These are phyloP conservation scores for Rhizophagus clarus DNA, from an alignment of 192 early-diverging fungal species.

Conservation along the genomic window DNA sequence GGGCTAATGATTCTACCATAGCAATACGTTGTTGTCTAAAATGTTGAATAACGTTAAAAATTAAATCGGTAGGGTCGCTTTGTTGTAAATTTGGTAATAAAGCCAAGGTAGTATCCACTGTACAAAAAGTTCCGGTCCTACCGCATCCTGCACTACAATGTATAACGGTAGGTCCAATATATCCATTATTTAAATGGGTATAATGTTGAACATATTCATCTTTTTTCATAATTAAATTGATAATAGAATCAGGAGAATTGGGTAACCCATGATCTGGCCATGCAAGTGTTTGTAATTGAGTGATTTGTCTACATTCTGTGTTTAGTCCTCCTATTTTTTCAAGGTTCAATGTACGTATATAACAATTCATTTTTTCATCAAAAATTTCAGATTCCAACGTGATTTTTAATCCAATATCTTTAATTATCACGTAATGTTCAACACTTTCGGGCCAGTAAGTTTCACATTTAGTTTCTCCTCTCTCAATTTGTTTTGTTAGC, in stretches of 20 bases:
- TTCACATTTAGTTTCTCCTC: constrained; percentile 72
- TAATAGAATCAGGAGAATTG: constrained; percentile 41
- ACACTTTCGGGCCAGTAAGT: constrained; percentile 77
- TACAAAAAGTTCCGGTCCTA: constrained; percentile 80
- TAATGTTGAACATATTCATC: constrained; percentile 14
- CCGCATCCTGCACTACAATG: constrained; percentile 88
- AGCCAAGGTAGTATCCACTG: constrained; percentile 52
- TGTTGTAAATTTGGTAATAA: constrained; percentile 14
- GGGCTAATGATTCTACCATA: constrained; percentile 73
- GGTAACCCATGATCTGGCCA: constrained; percentile 85
- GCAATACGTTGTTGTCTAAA: constrained; percentile 72
- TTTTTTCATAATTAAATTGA: constrained; percentile 23
- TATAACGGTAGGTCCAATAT: constrained; percentile 63
- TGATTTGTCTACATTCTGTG: constrained; percentile 42
- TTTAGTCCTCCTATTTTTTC: constrained; percentile 24
- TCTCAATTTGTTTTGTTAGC: constrained; percentile 81
- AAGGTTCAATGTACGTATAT: constrained; percentile 45
- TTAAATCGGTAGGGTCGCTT: constrained; percentile 50
- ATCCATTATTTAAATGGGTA: neutral
- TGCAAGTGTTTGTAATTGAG: constrained; percentile 74
- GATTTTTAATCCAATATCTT: constrained; percentile 45
- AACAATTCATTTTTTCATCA: constrained; percentile 43
- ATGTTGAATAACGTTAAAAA: constrained; percentile 59
- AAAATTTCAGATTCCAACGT: constrained; percentile 46
- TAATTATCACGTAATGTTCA: constrained; percentile 40